phyloP scores from a whole-genome alignment of 352 stramenopile genomes.

The Phytopythium mirpurense region DNA sequence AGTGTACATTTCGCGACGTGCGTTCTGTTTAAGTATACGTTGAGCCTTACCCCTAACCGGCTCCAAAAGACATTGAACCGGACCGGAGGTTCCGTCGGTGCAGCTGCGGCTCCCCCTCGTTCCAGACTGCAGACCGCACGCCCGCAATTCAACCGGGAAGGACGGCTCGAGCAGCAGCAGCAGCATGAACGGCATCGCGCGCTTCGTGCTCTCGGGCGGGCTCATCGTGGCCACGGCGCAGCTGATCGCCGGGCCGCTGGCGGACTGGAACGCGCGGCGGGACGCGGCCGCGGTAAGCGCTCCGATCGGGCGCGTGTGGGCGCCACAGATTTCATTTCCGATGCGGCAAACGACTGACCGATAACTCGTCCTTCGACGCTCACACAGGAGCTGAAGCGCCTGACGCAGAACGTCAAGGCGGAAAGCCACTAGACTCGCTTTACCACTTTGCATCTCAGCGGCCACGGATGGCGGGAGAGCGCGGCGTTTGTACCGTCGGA shows the following conservation, averaged over 20 bases:
- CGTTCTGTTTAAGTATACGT: neutral
- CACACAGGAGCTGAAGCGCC: slow-evolving; percentile 31
- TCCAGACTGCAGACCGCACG: neutral
- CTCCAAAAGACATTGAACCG: neutral
- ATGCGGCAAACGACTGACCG: neutral
- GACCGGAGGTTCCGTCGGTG: no score
- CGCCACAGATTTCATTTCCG: no score
- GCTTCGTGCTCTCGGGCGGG: slow-evolving; percentile 65
- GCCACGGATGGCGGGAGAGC: neutral
- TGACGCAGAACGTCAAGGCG: slow-evolving; percentile 17
- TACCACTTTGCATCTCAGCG: no score
- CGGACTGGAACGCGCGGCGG: slow-evolving; percentile 75
- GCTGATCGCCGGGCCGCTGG: slow-evolving; percentile 53
- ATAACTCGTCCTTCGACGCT: neutral
- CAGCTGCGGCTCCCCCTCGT: neutral
- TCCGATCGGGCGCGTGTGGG: neutral
- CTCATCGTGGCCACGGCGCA: slow-evolving; percentile 66
- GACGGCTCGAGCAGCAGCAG: neutral
- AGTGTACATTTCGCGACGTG: neutral
- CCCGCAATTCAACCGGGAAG: neutral
- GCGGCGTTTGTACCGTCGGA: neutral
- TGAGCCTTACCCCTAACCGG: neutral
- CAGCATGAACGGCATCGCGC: slow-evolving; percentile 67
- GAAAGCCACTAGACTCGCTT: slow-evolving; percentile 5
- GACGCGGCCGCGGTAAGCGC: slow-evolving; percentile 50